Evolutionary conservation across 805 yeast species (phyloP).

Genomic region (Crinitomyces ghanaensis): DNA sequence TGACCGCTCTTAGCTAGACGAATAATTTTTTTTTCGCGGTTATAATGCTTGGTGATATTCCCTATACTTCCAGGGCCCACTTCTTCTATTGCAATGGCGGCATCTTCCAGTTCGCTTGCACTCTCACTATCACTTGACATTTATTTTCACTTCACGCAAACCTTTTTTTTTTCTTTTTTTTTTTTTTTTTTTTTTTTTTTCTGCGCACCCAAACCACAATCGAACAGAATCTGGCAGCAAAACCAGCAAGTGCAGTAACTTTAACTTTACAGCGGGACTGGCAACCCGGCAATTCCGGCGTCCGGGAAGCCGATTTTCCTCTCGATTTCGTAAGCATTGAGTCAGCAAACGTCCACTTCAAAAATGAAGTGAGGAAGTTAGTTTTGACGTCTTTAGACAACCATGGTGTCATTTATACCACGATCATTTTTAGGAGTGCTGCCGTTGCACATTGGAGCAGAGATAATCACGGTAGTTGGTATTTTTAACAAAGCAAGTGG

Average conservation of each 20-base stretch:
- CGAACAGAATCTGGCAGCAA: no score
- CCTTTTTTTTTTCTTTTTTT: background rate
- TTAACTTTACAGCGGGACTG: no score
- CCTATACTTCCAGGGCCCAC: constrained; percentile 6
- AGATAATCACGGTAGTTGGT: constrained; percentile 61
- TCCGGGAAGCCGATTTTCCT: no score
- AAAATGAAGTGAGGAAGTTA: no score
- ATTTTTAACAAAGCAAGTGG: constrained; percentile 85
- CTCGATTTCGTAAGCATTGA: no score
- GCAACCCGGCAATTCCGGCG: no score
- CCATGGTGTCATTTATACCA: constrained; percentile 18
- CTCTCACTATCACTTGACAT: background rate
- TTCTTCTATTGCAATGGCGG: constrained; percentile 5
- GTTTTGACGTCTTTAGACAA: no score
- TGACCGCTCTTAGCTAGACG: constrained; percentile 2
- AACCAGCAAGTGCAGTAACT: no score
- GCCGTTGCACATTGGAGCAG: constrained; percentile 84
- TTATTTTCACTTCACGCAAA: background rate
- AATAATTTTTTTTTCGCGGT: constrained; percentile 7
- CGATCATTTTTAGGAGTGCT: constrained; percentile 55
- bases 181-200: background rate
- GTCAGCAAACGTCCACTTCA: no score
- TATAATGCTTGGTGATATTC: constrained; percentile 13
- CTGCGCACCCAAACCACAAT: constrained; percentile 1
- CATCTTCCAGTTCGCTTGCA: no score